Evolutionary conservation across 1,139 yeast species (phyloP), one percentile per base, ranked within the genome.

Genomic region (Diutina rugosa): DNA sequence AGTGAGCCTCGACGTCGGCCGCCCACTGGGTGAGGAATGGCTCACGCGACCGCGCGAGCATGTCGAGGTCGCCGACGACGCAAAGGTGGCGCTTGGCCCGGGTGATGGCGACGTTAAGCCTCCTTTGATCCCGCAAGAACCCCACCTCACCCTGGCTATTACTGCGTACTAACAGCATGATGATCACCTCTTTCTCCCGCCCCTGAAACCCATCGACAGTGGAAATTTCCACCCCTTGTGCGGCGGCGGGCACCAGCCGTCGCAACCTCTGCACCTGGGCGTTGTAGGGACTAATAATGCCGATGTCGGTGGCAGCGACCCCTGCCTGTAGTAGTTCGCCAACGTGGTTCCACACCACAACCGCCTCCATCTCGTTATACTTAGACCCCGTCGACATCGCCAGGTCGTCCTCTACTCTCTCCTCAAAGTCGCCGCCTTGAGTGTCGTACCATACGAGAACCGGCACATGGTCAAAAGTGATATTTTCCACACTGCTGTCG

Each of bases 51-150:
- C 70, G 59, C 71, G 72, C 62, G 72, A 74, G 59, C 65, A 74
- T 80, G 63, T 87, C 96, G 71, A 88, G 78, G 68, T 93, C 95
- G 1, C 98, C 98, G 55, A 93, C 73, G 0, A 93, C 80, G 64
- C 95, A 88, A 7, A 93, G 72, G 63, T 91, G 98, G 59, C 93
- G 74, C 64, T 87, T 85, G 2, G 97, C 90, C 61, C 99, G 76
- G 0, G 98, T 90, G 69, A 91, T 90, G 3, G 97, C 96, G 47
- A 91, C 98, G 65, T 90, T 90, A 57, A 90, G 72, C 64, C 93
- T 72, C 62, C 90, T 72, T 58, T 79, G 77, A 62, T 90, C 96
- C 48, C 77, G 76, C 58, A 90, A 70, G 64, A 90, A 90, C 16
- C 97, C 97, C 55, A 90, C 84, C 57, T 84, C 87, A 54, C 77